phyloP scores from a whole-genome alignment of 345 rosid species.

The Salix udensis region DNA sequence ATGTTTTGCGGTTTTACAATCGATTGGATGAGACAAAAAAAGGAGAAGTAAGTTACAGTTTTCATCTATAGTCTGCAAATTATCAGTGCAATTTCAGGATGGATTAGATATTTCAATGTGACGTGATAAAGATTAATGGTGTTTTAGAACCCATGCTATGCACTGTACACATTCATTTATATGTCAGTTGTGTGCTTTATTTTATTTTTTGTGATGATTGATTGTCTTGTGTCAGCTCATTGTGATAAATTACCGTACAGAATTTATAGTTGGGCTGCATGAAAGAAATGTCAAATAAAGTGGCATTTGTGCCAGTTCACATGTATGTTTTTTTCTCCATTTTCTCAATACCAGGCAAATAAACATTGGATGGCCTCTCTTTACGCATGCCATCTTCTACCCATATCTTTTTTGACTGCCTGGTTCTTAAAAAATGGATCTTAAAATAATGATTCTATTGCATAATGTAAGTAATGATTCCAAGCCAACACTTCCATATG shows the following conservation, averaged over 20 bases:
- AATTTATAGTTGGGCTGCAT: not conserved
- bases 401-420: not conserved
- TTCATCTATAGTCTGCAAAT: not conserved
- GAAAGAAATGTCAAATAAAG: not conserved
- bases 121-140: not conserved
- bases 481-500: not conserved
- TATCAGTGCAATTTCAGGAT: not conserved
- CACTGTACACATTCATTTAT: not conserved
- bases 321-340: no score
- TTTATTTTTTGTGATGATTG: not conserved
- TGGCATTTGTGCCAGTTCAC: not conserved
- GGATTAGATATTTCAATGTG: not conserved
- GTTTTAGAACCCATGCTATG: not conserved
- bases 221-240: not conserved
- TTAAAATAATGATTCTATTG: not conserved
- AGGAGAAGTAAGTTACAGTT: conserved; percentile 73
- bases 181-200: not conserved
- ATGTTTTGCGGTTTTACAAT: conserved; percentile 64
- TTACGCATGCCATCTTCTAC: not conserved
- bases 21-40: conserved; percentile 80
- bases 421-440: not conserved
- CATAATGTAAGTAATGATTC: not conserved
- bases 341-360: not conserved
- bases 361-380: not conserved
- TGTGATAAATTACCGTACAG: not conserved